Base-by-base conservation (phyloP, 225 moss, liverwort and hornwort genomes). In the Sphagnum tenellum region DNA sequence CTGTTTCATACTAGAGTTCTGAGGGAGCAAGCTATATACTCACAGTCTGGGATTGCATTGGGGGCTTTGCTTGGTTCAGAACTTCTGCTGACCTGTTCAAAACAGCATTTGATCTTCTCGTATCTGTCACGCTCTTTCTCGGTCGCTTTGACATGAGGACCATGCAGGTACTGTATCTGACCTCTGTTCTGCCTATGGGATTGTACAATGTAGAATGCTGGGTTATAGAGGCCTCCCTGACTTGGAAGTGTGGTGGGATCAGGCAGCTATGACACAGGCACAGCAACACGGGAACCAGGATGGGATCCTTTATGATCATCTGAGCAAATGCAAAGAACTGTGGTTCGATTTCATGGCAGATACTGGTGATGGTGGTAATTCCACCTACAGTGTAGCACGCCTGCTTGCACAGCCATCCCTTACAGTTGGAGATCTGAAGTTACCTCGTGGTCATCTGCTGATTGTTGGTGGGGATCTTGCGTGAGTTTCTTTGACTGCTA, bases 331-430 rank as follows among this genome's bases (percentile, higher is more conserved):
- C 54, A 76, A 88, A 70, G 90, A 89, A 12, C 87, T 98, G 64
- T 98, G 98, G 98, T 98, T 98, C 80, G 98, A 98, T 63, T 93
- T 98, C 65, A 98, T 98, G 98, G 98, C 98, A 66, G 98, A 98
- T 76, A 98, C 98, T 10, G 98, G 98, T 74, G 98, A 98, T 79
- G 98, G 98, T 71, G 98, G 98, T 53, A 98, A 98, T 81, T 98
- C 98, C 59, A 98, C 93, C 5, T 98, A 93, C 69, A 86, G 80
- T 48, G 72, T 98, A 57, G 98, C 98, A 56, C 87, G 98, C 48
- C 89, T 98, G 48, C 86, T 98, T 76, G 98, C 98, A 10, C 98
- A 98, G 73, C 98, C 98, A 11, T 78, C 70, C 45, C 85, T 98
- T 48, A 85, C 78, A 79, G 82, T 89, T 70, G 88, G 83, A 66